Conservation (phyloP, 169 alveolate genomes). For the Plasmodium malariae region DNA sequence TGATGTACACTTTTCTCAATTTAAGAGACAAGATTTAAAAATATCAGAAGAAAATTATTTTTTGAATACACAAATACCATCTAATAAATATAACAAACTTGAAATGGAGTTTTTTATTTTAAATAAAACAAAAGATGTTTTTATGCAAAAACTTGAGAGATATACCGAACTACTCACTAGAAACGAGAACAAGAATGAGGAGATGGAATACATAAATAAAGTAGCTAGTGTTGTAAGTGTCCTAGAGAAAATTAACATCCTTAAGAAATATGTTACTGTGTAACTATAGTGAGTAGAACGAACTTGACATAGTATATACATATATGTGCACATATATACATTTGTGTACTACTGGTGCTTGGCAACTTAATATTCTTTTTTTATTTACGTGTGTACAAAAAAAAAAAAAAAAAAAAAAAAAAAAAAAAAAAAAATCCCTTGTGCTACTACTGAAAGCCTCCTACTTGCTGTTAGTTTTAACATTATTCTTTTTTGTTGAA, state of each 20-base stretch:
- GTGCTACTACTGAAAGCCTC: too few relatives aligned
- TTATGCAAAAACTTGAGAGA: slow-evolving; percentile 38
- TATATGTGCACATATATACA: slow-evolving; percentile 7
- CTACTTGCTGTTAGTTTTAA: too few relatives aligned
- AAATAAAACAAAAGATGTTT: slow-evolving; percentile 30
- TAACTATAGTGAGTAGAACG: background rate
- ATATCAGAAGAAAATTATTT: slow-evolving; percentile 14
- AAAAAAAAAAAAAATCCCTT: background rate
- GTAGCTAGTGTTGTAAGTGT: background rate
- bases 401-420: background rate
- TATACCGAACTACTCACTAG: background rate
- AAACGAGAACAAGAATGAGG: slow-evolving; percentile 25
- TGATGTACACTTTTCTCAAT: background rate
- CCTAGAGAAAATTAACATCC: slow-evolving; percentile 39
- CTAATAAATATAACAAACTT: slow-evolving; percentile 22
- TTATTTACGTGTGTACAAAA: background rate
- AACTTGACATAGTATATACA: background rate
- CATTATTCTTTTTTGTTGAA: too few relatives aligned
- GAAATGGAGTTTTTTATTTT: slow-evolving; percentile 40
- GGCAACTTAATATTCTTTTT: too few relatives aligned
- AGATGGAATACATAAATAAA: slow-evolving; percentile 23
- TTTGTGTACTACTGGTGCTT: background rate
- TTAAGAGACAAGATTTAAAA: slow-evolving; percentile 5
- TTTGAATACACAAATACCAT: background rate
- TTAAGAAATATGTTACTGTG: slow-evolving; percentile 16